phyloP scores from a whole-genome alignment of 1,139 yeast genomes.

The Blastobotrys aristatus region DNA sequence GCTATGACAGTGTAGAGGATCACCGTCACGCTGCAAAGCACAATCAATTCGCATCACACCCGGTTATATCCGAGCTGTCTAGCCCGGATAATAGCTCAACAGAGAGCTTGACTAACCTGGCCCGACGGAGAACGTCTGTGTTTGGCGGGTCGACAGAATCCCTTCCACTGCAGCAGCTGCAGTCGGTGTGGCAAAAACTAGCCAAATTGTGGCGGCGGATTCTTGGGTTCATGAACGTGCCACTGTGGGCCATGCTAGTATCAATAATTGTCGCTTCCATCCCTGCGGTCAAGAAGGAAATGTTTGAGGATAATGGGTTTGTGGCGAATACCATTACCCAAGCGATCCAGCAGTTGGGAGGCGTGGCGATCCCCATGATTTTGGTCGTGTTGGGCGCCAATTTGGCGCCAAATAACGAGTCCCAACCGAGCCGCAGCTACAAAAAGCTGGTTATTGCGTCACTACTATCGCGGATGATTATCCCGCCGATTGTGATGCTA shows the following conservation, averaged over 20 bases:
- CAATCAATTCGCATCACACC: not conserved
- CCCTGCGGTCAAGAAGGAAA: slow-evolving; percentile 58
- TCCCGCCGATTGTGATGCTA: slow-evolving; percentile 62
- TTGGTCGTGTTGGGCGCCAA: slow-evolving; percentile 58
- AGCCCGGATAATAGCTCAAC: slow-evolving; percentile 3
- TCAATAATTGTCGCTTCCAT: slow-evolving; percentile 81
- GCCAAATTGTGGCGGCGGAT: slow-evolving; percentile 22
- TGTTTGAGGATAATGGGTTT: slow-evolving; percentile 62
- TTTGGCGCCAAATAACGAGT: slow-evolving; percentile 36
- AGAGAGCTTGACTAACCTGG: not conserved
- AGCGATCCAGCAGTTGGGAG: slow-evolving; percentile 74
- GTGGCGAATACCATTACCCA: slow-evolving; percentile 70
- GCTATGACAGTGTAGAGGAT: not conserved
- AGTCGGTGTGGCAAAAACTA: not conserved
- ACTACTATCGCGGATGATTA: slow-evolving; percentile 66
- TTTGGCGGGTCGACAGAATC: not conserved
- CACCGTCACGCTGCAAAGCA: too few species aligned
- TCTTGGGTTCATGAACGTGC: slow-evolving; percentile 78
- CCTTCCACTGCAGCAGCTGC: not conserved
- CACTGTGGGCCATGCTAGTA: slow-evolving; percentile 83
- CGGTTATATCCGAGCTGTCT: not conserved
- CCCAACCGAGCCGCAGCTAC: slow-evolving; percentile 49
- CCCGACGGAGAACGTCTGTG: not conserved
- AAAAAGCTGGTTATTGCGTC: slow-evolving; percentile 60
- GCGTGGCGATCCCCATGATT: slow-evolving; percentile 81